Evolutionary conservation across 345 rosid genomes (phyloP), one percentile per base, ranked within the genome.

Genomic region (Adansonia digitata): DNA sequence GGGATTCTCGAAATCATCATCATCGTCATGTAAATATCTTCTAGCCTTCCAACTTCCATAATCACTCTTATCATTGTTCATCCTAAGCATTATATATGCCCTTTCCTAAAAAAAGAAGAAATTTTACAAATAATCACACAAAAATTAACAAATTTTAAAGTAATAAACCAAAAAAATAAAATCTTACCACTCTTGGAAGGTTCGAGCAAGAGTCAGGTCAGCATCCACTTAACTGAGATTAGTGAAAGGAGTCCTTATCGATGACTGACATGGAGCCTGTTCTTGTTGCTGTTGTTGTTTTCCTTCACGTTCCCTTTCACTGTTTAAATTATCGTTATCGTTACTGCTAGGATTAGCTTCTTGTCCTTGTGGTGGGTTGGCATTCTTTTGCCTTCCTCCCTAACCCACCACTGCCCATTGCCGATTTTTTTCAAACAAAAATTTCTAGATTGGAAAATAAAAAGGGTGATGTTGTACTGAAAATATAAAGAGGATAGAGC

Each of bases 21-120:
- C 34, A 17, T 90, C 93, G 22, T 86, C 88, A 57, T 74, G 84
- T 45, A 81, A 70, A 78, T 82, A 88, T 79, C 94, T 85, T 63
- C 84, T 95, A 60, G 79, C 85, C 69, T 91, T 95, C 97, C 98
- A 91, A 76, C 94, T 92, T 75, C 94, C 94, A 67, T 90, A 89
- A 74, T 91, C 94, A 68, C 89, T 90, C 45, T 86, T 86, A 4
- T 82, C 97, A 80, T 74, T 80, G 73, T 84, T 83, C 91, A 87
- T 84, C 39, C 92, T 85, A 29, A 92, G 81, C 97, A 92, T 92
- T 93, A 92, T 86, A 66, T 88, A 92, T 37, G 95, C 98, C 71
- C 98, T 79, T 71, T 92, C 98, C 97, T 94, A 78, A 4, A 34
- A 31, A 31, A 31, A 3, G 3, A 3, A 31, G 6, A 13, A 60